Conservation (phyloP, 768 basidiomycete species). For the Suillus decipiens region DNA sequence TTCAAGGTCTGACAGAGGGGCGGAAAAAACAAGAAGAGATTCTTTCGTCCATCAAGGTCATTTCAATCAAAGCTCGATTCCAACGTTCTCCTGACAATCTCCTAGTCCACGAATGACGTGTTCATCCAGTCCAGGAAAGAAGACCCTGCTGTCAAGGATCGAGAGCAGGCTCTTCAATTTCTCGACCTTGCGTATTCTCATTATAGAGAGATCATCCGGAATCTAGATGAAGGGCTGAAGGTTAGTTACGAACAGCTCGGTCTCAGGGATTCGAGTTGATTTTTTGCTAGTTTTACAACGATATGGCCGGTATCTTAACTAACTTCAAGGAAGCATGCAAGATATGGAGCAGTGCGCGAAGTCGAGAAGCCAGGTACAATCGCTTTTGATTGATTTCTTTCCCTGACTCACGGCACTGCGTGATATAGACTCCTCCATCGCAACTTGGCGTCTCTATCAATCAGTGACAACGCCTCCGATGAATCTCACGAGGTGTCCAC, state of each 20-base stretch:
- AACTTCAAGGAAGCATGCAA: constrained; percentile 78
- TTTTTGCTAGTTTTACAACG: constrained; percentile 81
- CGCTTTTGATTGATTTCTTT: not conserved
- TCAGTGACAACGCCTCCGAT: constrained; percentile 27
- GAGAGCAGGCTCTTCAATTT: constrained; percentile 80
- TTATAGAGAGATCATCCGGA: constrained; percentile 80
- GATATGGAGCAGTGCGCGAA: constrained; percentile 70
- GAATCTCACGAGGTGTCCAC: not conserved
- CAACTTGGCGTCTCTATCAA: constrained; percentile 30
- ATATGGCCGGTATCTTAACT: constrained; percentile 68
- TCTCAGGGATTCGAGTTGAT: not conserved
- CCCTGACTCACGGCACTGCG: not conserved
- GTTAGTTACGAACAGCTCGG: constrained; percentile 36
- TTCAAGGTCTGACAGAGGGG: constrained; percentile 56
- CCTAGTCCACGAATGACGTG: constrained; percentile 62
- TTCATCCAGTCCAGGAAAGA: constrained; percentile 80
- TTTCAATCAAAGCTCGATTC: constrained; percentile 16
- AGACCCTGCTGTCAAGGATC: constrained; percentile 73
- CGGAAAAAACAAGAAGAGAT: constrained; percentile 65
- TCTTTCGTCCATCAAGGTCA: constrained; percentile 68
- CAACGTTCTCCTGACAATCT: constrained; percentile 7
- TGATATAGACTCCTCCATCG: constrained; percentile 21
- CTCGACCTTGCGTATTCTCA: constrained; percentile 86
- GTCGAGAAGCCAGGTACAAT: constrained; percentile 74
- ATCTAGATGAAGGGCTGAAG: constrained; percentile 88